These are phyloP conservation scores for Macadamia integrifolia DNA, from an alignment of 164 flowering plant species.

Conservation along the genomic window DNA sequence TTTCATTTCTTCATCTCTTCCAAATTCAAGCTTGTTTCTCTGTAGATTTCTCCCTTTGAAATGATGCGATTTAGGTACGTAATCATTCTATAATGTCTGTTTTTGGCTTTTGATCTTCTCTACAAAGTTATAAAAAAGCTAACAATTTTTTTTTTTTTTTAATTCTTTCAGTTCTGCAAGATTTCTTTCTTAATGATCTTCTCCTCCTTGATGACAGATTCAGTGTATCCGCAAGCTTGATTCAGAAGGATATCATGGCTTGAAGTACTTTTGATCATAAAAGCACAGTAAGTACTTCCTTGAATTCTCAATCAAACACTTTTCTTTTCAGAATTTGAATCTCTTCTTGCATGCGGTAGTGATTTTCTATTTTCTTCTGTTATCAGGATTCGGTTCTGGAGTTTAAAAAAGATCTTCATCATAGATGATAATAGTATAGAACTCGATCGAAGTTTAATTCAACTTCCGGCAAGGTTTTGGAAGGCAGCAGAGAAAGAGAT, in stretches of 20 bases:
- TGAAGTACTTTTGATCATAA: no score
- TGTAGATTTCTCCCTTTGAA: not conserved
- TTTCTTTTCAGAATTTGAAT: no score
- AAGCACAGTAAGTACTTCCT: no score
- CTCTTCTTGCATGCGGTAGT: no score
- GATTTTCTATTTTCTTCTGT: no score
- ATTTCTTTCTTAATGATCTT: not conserved
- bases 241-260: no score
- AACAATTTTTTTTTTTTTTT: not conserved
- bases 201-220: no score
- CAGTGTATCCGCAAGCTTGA: no score
- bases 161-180: not conserved
- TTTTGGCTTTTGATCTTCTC: not conserved
- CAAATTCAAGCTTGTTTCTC: conserved; percentile 12
- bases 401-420: no score
- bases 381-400: no score
- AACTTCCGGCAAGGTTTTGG: not conserved
- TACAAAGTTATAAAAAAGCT: not conserved
- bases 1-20: conserved; percentile 7
- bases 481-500: conserved; percentile 6
- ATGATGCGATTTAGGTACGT: conserved; percentile 6
- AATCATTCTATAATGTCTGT: not conserved
- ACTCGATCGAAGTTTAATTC: no score
- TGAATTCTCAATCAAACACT: no score
- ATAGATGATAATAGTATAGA: not conserved